Base-by-base conservation (phyloP, 2,329 filamentous ascomycete species). In the Alternaria tenuissima region DNA sequence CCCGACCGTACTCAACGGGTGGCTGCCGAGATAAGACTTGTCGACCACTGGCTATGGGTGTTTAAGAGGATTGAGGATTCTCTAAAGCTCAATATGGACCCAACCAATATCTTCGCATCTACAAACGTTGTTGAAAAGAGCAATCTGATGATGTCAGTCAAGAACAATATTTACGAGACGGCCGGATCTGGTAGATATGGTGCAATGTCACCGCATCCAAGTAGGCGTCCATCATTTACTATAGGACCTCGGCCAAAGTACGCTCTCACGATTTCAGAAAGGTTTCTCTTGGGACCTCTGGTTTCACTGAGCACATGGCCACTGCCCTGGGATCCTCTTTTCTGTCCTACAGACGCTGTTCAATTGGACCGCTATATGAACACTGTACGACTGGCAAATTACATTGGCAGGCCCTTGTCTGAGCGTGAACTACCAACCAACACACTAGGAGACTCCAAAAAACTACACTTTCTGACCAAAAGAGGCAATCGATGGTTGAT, bases 401-500 rank as follows among this genome's bases (percentile, higher is more conserved):
- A 28, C 5, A 43, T 44, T 16, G 34, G 32, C 12, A 43, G 8
- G 26, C 56, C 61, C 5, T 51, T 66, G 9, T 41, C 53, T 7
- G 52, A 61, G 16, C 65, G 65, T 32, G n/a, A 38, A 6, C 24
- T 73, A 20, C 63, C 63, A 4, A 66, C 60, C 11, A 62, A 61
- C 6, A 59, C 64, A 8, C 52, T 76, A 3, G 63, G 67, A 8
- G 59, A 67, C 16, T 69, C 67, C 2, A 74, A 71, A 43, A 60
- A 66, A n/a, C 62, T 76, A 11, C 62, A 71, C 30, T 75, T 66
- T 58, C 54, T 69, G 8, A 75, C 71, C 5, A 73, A 71, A 55
- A 58, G 67, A 51, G 60, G 66, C 36, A 61, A 63, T 18, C 41
- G 26, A 26, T 77, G 74, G 73, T 61, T 77, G 12, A 65, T 75